These are phyloP conservation scores for Flaveria linearis DNA, from an alignment of 129 eudicot species.

Conservation along the genomic window DNA sequence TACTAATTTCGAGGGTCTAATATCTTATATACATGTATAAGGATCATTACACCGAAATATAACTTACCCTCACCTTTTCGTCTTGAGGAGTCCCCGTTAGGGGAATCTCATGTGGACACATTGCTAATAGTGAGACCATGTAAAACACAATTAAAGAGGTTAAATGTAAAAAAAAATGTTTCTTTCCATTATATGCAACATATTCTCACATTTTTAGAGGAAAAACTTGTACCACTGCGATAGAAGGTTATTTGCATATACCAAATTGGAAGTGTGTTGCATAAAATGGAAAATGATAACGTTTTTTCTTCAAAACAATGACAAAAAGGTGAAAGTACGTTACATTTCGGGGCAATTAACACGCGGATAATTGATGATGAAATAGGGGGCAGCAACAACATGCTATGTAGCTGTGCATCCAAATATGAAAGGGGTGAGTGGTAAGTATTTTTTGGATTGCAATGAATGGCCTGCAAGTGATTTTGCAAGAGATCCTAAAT, in stretches of 20 bases:
- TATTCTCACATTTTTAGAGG: background rate
- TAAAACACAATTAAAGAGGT: too few relatives aligned
- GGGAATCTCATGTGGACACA: too few relatives aligned
- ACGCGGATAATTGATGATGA: background rate
- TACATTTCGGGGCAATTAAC: slow-evolving; percentile 3
- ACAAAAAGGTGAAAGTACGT: background rate
- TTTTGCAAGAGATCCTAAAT: slow-evolving; percentile 52
- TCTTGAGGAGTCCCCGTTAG: too few relatives aligned
- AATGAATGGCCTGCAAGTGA: slow-evolving; percentile 64
- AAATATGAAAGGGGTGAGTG: slow-evolving; percentile 64
- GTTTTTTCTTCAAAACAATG: background rate
- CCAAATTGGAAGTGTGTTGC: background rate
- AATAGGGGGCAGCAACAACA: slow-evolving; percentile 95
- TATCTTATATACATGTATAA: background rate
- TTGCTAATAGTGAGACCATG: too few relatives aligned
- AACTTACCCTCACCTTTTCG: background rate
- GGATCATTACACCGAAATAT: background rate
- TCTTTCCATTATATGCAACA: background rate
- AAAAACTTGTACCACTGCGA: background rate
- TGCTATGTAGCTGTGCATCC: slow-evolving; percentile 92
- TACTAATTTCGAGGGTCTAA: background rate
- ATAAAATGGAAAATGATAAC: background rate
- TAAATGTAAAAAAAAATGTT: background rate
- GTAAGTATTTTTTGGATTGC: slow-evolving; percentile 84
- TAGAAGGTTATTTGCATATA: background rate